Percentiles rank a stretch among this genome's conserved stretches.
These are phyloP conservation scores for Lithospermum erythrorhizon DNA, from an alignment of 257 asterid species.

Conservation along the genomic window DNA sequence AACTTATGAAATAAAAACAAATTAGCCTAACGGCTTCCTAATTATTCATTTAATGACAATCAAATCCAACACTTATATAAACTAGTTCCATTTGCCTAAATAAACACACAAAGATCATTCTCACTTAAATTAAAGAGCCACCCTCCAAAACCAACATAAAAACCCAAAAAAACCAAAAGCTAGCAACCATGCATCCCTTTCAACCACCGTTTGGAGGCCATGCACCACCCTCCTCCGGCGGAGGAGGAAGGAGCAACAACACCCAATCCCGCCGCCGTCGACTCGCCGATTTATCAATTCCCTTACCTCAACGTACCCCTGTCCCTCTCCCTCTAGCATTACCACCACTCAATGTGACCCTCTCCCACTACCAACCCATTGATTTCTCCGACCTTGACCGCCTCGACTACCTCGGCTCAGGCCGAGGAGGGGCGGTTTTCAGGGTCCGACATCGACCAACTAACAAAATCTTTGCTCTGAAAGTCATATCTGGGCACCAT, in stretches of 20 bases:
- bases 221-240: not conserved
- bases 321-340: constrained; percentile 9
- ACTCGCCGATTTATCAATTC: not conserved
- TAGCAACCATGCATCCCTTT: not conserved
- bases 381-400: constrained; percentile 61
- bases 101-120: too few species aligned
- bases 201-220: not conserved
- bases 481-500: constrained; percentile 62
- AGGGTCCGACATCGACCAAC: constrained; percentile 70
- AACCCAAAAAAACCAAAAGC: too few species aligned
- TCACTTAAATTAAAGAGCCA: too few species aligned
- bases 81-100: too few species aligned
- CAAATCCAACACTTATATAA: too few species aligned
- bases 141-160: too few species aligned
- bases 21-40: too few species aligned
- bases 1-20: too few species aligned
- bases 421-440: constrained; percentile 87
- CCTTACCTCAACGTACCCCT: not conserved
- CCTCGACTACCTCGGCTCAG: constrained; percentile 66
- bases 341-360: constrained; percentile 3
- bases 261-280: not conserved
- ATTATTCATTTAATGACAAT: too few species aligned
- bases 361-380: constrained; percentile 13
- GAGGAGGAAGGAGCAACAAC: too few species aligned
- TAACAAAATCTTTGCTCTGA: constrained; percentile 50